phyloP scores from a whole-genome alignment of 2,329 filamentous ascomycete genomes.

The Thyridium curvatum region DNA sequence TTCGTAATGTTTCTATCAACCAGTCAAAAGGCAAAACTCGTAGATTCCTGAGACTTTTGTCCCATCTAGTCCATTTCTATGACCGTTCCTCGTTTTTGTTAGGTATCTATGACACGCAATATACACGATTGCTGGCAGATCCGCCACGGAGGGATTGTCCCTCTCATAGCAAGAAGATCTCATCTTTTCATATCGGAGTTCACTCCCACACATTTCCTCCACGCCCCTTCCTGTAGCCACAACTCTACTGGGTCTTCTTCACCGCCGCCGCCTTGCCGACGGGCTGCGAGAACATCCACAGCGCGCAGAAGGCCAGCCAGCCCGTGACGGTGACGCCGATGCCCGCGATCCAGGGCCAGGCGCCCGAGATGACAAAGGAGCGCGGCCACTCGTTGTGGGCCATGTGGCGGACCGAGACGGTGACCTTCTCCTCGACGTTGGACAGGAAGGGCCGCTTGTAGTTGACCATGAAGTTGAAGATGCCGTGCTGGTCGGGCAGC shows the following conservation, averaged over 20 bases:
- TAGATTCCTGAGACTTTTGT: neutral
- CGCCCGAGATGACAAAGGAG: slow-evolving; percentile 81
- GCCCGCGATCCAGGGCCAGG: slow-evolving; percentile 91
- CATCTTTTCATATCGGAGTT: too few species aligned
- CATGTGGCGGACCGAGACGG: slow-evolving; percentile 91
- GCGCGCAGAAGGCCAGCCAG: slow-evolving; percentile 75
- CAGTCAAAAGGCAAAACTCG: neutral
- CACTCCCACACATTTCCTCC: too few species aligned
- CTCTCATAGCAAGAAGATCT: too few species aligned
- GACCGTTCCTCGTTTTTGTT: neutral
- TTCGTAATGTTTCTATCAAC: too few species aligned
- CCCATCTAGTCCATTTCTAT: neutral
- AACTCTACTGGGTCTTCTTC: slow-evolving; percentile 41
- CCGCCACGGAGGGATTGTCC: slow-evolving; percentile 1
- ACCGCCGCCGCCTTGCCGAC: slow-evolving; percentile 19
- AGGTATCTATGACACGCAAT: too few species aligned
- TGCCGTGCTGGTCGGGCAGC: slow-evolving; percentile 93
- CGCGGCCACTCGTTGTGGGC: slow-evolving; percentile 95
- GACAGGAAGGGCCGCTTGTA: slow-evolving; percentile 93
- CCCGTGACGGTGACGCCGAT: slow-evolving; percentile 78
- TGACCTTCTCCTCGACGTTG: slow-evolving; percentile 86
- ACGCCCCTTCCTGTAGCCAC: neutral
- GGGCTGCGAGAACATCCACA: slow-evolving; percentile 75
- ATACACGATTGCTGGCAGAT: too few species aligned
- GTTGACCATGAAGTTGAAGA: slow-evolving; percentile 97